Evolutionary conservation across 148 eudicot genomes (phyloP), one percentile per base, ranked within the genome.

Genomic region (Vaccinium darrowii): DNA sequence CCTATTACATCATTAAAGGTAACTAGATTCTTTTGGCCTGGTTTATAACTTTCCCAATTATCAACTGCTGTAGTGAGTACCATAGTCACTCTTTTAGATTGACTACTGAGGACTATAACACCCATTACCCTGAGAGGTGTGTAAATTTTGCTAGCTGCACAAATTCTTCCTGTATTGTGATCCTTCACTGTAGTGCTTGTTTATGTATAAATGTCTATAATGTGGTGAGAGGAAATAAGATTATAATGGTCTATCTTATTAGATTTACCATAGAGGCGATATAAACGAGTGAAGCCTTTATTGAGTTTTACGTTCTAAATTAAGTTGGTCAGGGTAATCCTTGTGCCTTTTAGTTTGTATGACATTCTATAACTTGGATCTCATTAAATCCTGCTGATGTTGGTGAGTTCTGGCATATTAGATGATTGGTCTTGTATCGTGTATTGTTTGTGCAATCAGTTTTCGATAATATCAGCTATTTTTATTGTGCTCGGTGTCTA

Each of bases 401-500:
- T 53, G 50, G 78, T 53, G 63, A 79, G 4, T 52, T 82, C 75
- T 65, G 51, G 11, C 27, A 51, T 79, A 51, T 69, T 84, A 1
- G 18, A 84, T 23, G 36, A 14, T 54, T 21, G 33, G 25, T 47
- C 56, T 73, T 74, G 5, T 6, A 7, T 51, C 11, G 18, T 65
- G 30, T 18, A 10, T 33, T 25, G 4, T 18, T 15, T 50, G 14
- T 23, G 30, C 50, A 18, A 79, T 79, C 25, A 74, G 73, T 27
- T 36, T 53, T 69, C 53, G 50, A 71, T 79, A 67, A 25, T 58
- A 51, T 69, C 21, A n/a, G 16, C 4, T 19, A 27, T 27, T 82
- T 47, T 21, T 49, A 27, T 81, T 76, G 30, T 81, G 6, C 25
- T 33, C 13, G 80, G 73, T 78, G 23, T 76, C 76, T 89, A 33